These are phyloP conservation scores for Scheffersomyces segobiensis DNA, from an alignment of 1,139 yeast genomes.

Conservation along the genomic window DNA sequence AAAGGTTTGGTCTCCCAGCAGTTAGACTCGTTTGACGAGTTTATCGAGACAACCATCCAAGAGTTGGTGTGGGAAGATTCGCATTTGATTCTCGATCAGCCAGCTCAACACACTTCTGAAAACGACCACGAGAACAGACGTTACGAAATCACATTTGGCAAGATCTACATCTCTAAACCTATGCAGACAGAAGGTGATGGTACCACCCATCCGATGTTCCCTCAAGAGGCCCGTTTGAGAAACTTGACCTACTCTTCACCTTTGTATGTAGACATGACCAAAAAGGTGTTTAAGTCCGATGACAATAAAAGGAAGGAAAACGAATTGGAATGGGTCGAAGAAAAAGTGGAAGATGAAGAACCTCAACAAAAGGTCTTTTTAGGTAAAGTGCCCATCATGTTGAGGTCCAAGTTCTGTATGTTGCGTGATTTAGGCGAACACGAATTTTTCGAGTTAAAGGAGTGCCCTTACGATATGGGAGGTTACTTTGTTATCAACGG, in stretches of 20 bases:
- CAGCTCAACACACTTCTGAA: slow-evolving; percentile 95
- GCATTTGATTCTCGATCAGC: slow-evolving; percentile 90
- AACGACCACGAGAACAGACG: slow-evolving; percentile 86
- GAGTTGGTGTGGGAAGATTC: slow-evolving; percentile 96
- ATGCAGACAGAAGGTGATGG: slow-evolving; percentile 99
- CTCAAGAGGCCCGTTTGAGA: slow-evolving; percentile 96
- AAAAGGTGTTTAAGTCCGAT: slow-evolving; percentile 80
- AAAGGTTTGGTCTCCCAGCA: slow-evolving; percentile 98
- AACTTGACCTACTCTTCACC: slow-evolving; percentile 96
- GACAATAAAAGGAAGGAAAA: slow-evolving; percentile 55
- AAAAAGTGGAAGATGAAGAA: slow-evolving; percentile 55
- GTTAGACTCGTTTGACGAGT: slow-evolving; percentile 96
- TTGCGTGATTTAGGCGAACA: slow-evolving; percentile 90
- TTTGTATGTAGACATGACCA: slow-evolving; percentile 92
- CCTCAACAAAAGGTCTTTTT: slow-evolving; percentile 75
- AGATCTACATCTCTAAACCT: slow-evolving; percentile 93
- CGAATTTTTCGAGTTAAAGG: slow-evolving; percentile 92
- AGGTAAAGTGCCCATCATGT: slow-evolving; percentile 98
- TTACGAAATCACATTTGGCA: slow-evolving; percentile 94
- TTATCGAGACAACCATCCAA: slow-evolving; percentile 94
- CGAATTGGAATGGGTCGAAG: slow-evolving; percentile 74
- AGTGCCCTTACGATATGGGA: slow-evolving; percentile 99
- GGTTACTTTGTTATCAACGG: slow-evolving; percentile 98
- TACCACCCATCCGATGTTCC: slow-evolving; percentile 96
- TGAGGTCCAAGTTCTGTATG: slow-evolving; percentile 94